A percentile compares a stretch with the other conserved stretches of the same genome.
Evolutionary conservation across 129 eudicot species (phyloP).

Genomic region (Solidago caesia): DNA sequence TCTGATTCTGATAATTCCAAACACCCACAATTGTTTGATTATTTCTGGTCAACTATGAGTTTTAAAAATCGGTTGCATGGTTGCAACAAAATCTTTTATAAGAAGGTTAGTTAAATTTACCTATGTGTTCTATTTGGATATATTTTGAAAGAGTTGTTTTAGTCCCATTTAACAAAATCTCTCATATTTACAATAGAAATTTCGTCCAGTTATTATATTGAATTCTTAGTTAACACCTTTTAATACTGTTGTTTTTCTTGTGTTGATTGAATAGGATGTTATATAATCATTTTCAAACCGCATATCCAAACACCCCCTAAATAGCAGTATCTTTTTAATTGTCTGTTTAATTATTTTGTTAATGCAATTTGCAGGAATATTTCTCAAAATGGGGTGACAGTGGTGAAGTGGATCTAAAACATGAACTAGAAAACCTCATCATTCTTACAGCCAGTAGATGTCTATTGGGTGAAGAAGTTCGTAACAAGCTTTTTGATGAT

Average conservation of each 20-base stretch:
- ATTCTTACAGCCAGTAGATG: conserved; percentile 96
- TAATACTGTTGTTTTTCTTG: neutral
- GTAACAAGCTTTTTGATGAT: conserved; percentile 86
- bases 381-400: conserved; percentile 96
- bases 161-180: too few relatives aligned
- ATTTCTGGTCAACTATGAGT: too few relatives aligned
- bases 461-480: conserved; percentile 83
- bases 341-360: conserved; percentile 11
- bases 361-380: conserved; percentile 54
- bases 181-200: too few relatives aligned
- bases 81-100: too few relatives aligned
- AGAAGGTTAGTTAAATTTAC: too few relatives aligned
- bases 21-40: too few relatives aligned
- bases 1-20: neutral
- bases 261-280: neutral
- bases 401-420: conserved; percentile 91
- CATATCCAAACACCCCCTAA: neutral
- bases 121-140: too few relatives aligned
- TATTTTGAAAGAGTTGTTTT: too few relatives aligned
- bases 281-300: neutral
- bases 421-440: conserved; percentile 79
- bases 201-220: too few relatives aligned
- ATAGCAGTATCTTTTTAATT: neutral
- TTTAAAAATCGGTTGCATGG: too few relatives aligned
- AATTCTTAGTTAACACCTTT: neutral